Conservation (phyloP, 768 basidiomycete species). For the Dictyophora rubrovolvata region DNA sequence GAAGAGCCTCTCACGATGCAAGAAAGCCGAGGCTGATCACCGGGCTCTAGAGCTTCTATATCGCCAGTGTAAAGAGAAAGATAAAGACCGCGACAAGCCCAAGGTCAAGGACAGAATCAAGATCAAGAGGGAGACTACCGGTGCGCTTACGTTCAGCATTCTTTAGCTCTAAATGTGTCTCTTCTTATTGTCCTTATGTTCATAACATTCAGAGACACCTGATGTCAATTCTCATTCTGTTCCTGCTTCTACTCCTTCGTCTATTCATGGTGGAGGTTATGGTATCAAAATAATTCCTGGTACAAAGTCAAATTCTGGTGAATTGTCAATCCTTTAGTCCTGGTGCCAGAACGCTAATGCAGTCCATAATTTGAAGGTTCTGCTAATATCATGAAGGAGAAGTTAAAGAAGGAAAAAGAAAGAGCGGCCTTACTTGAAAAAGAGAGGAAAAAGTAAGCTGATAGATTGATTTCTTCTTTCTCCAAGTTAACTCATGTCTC, state of each 20-base stretch:
- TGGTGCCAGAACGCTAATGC: conserved; percentile 29
- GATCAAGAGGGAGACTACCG: conserved; percentile 9
- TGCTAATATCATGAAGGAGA: conserved; percentile 6
- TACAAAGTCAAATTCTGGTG: neutral
- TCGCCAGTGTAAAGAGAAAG: conserved; percentile 31
- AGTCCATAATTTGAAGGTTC: conserved; percentile 1
- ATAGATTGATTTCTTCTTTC: neutral
- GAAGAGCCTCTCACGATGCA: conserved; percentile 48
- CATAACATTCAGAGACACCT: conserved; percentile 15
- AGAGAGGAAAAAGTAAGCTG: conserved; percentile 7
- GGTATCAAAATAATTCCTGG: conserved; percentile 6
- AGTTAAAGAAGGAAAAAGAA: conserved; percentile 57
- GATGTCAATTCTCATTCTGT: conserved; percentile 21
- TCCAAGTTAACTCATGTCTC: neutral
- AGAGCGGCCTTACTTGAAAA: neutral
- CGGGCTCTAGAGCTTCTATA: conserved; percentile 58
- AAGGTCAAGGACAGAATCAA: conserved; percentile 14
- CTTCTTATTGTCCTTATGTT: neutral
- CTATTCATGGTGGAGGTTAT: conserved; percentile 36
- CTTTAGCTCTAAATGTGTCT: conserved; percentile 10
- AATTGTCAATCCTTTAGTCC: conserved; percentile 31
- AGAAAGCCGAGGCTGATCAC: conserved; percentile 70
- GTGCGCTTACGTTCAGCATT: conserved; percentile 9
- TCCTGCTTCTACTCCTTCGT: conserved; percentile 40
- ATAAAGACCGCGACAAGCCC: conserved; percentile 59